Evolutionary conservation across 331 rosid genomes (phyloP).

Genomic region (Erythrophleum ivorense): DNA sequence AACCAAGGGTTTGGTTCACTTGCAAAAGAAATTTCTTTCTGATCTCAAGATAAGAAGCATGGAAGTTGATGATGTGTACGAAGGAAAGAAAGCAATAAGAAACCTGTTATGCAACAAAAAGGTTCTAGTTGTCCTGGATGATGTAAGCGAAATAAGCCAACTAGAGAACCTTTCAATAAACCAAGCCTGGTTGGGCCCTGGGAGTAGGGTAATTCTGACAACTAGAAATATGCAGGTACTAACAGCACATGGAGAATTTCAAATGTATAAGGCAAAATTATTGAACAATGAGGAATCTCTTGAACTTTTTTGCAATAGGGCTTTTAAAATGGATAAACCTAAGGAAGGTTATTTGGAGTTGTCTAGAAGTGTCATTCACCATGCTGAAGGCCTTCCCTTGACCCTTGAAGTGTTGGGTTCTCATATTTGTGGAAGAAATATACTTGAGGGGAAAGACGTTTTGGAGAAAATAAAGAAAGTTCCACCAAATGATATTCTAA

Average conservation of each 20-base stretch:
- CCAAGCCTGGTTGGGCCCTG: slow-evolving; percentile 6
- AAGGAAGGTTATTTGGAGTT: background rate
- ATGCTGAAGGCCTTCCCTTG: slow-evolving; percentile 30
- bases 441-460: background rate
- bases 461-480: background rate
- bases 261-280: background rate
- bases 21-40: slow-evolving; percentile 25
- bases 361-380: background rate
- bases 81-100: background rate
- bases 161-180: slow-evolving; percentile 9
- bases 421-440: background rate
- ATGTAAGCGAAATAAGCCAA: background rate
- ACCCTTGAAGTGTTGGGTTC: slow-evolving; percentile 28
- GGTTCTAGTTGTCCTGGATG: slow-evolving; percentile 32
- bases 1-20: background rate
- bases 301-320: background rate
- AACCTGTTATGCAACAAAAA: background rate
- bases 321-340: slow-evolving; percentile 11
- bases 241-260: background rate
- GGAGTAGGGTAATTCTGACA: slow-evolving; percentile 28
- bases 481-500: background rate
- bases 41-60: background rate
- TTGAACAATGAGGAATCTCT: background rate
- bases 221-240: slow-evolving; percentile 4
- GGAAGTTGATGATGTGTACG: background rate